Evolutionary conservation across 164 flowering plant genomes (phyloP).

Genomic region (Umbilicus rupestris): DNA sequence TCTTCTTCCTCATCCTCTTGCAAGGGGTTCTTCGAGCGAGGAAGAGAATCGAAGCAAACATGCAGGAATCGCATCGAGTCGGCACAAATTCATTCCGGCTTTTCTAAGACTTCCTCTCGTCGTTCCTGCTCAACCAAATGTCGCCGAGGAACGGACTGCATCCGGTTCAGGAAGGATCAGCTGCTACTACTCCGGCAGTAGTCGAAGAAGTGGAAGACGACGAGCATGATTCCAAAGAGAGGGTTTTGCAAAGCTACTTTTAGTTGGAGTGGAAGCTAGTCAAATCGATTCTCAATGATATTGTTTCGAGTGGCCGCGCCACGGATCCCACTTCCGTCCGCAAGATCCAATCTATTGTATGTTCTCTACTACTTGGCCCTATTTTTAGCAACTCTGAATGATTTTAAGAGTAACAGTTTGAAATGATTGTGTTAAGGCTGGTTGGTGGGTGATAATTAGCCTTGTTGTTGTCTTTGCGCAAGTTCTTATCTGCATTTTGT

Average conservation of each 20-base stretch:
- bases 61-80: too few relatives aligned
- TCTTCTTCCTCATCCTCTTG: too few relatives aligned
- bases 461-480: too few relatives aligned
- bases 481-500: too few relatives aligned
- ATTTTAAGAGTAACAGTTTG: background rate
- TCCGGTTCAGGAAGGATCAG: slow-evolving; percentile 7
- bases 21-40: too few relatives aligned
- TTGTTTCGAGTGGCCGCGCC: slow-evolving; percentile 54
- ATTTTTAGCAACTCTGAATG: slow-evolving; percentile 1
- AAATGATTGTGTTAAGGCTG: background rate
- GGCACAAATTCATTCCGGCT: background rate
- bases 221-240: slow-evolving; percentile 63
- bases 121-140: slow-evolving; percentile 1
- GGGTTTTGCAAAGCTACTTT: slow-evolving; percentile 65
- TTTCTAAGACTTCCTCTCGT: background rate
- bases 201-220: slow-evolving; percentile 47
- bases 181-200: background rate
- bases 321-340: slow-evolving; percentile 49
- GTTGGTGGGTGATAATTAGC: too few relatives aligned
- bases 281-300: slow-evolving; percentile 66
- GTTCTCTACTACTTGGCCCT: slow-evolving; percentile 9
- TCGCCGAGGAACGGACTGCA: slow-evolving; percentile 14
- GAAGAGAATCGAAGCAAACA: too few relatives aligned
- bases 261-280: slow-evolving; percentile 77
- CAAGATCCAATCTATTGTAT: slow-evolving; percentile 84